These are phyloP conservation scores for Aegilops bicornis DNA, from an alignment of 176 grass and related monocot genomes.

Conservation along the genomic window DNA sequence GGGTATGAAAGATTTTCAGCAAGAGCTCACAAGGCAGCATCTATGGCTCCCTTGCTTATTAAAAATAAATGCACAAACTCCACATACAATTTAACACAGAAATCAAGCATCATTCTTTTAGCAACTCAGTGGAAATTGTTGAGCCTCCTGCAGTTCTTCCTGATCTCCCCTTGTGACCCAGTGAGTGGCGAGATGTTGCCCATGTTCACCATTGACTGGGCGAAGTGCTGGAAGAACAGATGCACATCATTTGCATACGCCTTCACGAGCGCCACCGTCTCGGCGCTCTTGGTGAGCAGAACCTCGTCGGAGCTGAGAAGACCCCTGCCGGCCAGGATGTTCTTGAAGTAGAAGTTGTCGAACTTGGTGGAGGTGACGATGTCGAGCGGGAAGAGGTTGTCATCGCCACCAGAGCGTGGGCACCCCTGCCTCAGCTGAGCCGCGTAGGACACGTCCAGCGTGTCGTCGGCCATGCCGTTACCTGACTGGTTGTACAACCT, in stretches of 20 bases:
- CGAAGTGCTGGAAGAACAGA: conserved; percentile 41
- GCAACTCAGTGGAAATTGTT: conserved; percentile 22
- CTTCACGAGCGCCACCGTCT: conserved; percentile 33
- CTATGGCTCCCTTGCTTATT: background rate
- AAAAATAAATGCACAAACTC: background rate
- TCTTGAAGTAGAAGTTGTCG: conserved; percentile 57
- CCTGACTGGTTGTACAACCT: conserved; percentile 45
- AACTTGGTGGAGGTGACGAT: conserved; percentile 36
- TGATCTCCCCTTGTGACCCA: conserved; percentile 26
- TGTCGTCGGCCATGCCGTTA: conserved; percentile 39
- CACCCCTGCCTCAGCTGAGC: conserved; percentile 24
- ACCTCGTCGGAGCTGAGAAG: conserved; percentile 51
- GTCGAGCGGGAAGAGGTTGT: conserved; percentile 41
- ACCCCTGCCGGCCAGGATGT: conserved; percentile 39
- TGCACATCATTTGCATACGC: conserved; percentile 2
- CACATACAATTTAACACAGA: background rate
- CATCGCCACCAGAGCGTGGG: conserved; percentile 38
- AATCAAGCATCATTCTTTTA: background rate
- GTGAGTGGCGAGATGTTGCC: conserved; percentile 40
- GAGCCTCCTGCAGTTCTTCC: conserved; percentile 44
- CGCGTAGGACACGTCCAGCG: conserved; percentile 30
- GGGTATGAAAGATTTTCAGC: too few species aligned
- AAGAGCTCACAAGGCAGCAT: too few species aligned
- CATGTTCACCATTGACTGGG: conserved; percentile 54
- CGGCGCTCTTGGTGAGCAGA: conserved; percentile 29